Evolutionary conservation across 345 rosid species (phyloP), one percentile per base, ranked within the genome.

Genomic region (Eucalyptus globulus): DNA sequence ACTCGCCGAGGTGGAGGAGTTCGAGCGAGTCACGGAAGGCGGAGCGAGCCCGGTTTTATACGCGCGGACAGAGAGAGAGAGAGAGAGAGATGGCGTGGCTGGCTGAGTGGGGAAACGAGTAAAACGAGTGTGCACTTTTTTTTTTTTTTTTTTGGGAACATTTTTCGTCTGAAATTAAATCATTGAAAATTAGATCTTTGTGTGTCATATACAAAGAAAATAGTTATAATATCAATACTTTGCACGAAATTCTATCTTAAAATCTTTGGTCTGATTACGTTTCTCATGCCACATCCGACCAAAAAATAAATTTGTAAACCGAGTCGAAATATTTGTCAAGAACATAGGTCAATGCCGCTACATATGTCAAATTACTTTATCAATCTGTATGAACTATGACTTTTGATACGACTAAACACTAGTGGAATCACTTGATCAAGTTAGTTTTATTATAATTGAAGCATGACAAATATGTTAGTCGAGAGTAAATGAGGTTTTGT

Each of bases 331-430:
- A 53, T 53, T 8, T 2, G 26, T 53, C 11, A 53, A 53, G 11
- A 53, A 53, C 21, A 53, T 1, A 53, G 26, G 58, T 19, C 1
- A 4, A n/a, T n/a, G n/a, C n/a, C 5, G 0, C 2, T 53, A 21
- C 11, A 8, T 10, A 53, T 53, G 9, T 53, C 24, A 53, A 53
- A 53, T 19, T 7, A 53, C 11, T 53, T 4, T 53, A 53, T 19
- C 11, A 53, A 8, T 53, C 0, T 21, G 5, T 53, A 21, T 53
- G 26, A 53, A 21, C 5, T 21, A 53, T 21, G 58, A 8, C 58
- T 53, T 53, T 53, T 53, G 2, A 53, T 21, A 1, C 0, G 1
- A 53, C 11, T 53, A 21, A 2, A 4, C 11, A 21, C 5, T 21
- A 21, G 1, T 53, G 26, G 10, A 19, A 53, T 53, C 5, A 8